Base-by-base conservation (phyloP, 148 eudicot species). In the Pouteria glomerata region DNA sequence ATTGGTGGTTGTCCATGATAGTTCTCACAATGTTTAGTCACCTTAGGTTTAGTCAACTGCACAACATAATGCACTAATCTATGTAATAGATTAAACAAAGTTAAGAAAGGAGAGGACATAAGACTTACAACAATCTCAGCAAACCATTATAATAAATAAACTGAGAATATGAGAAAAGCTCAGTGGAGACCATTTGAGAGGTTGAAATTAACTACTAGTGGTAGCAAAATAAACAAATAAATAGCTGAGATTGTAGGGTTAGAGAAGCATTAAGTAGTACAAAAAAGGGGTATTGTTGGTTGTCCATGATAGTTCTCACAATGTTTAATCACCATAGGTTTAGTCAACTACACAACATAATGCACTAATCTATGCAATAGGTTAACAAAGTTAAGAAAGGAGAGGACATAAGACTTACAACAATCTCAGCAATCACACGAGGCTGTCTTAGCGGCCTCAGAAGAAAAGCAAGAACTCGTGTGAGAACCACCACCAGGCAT, bases 391-490 rank as follows among this genome's bases (percentile, higher is more conserved):
- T 3, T 7, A 44, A 44, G 1, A 0, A 33, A 21, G 33, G 31
- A 6, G 23, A 18, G 37, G 18, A 10, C 2, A 41, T 8, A n/a
- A 37, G 19, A 77, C 94, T 84, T 83, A 90, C 96, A 76, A 88
- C 65, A 60, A 90, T 81, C 83, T 90, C 96, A 4, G 96, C 96
- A 34, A 90, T 85, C 15, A 90, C 96, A 47, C 96, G 92, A 57
- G 96, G 96, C 78, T 90, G 96, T 27, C 96, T 82, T 18, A 90
- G 69, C 11, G 96, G 96, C 69, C 80, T 74, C 1, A 90, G 82
- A 65, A 90, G 73, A 75, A 78, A 82, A 42, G 96, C 90, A 55
- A 90, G 79, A 35, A 70, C 68, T 34, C 96, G 89, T 7, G 92
- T 88, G 47, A 90, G 82, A 53, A 83, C 79, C 0, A 90, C 69